Evolutionary conservation across 2,329 filamentous ascomycete genomes (phyloP).

Genomic region (Calonectria honghensis): DNA sequence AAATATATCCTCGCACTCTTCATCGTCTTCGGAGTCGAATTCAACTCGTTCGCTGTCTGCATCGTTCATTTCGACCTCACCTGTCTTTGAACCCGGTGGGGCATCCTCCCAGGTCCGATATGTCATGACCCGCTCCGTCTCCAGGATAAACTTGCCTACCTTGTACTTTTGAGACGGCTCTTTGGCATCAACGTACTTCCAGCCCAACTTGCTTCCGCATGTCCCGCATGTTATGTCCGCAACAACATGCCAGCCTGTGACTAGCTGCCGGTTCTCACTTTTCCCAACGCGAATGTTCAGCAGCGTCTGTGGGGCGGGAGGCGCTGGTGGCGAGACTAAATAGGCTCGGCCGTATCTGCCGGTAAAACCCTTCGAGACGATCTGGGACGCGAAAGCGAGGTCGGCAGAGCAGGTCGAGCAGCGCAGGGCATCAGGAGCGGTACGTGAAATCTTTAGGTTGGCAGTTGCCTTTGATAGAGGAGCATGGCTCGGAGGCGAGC

Average conservation of each 20-base stretch:
- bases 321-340: conserved; percentile 70
- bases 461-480: conserved; percentile 41
- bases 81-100: conserved; percentile 23
- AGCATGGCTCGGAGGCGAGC: conserved; percentile 50
- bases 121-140: conserved; percentile 74
- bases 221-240: conserved; percentile 76
- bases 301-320: conserved; percentile 59
- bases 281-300: conserved; percentile 74
- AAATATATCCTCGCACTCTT: conserved; percentile 81
- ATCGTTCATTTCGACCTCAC: conserved; percentile 37
- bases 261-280: conserved; percentile 73
- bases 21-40: conserved; percentile 79
- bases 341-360: conserved; percentile 79
- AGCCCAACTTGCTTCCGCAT: conserved; percentile 76
- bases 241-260: conserved; percentile 78
- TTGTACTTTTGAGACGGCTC: conserved; percentile 79
- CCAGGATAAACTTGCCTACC: conserved; percentile 80
- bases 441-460: conserved; percentile 61
- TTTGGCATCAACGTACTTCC: conserved; percentile 81
- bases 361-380: conserved; percentile 80
- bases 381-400: conserved; percentile 76
- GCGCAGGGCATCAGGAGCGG: conserved; percentile 73
- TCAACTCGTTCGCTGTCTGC: conserved; percentile 60
- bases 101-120: conserved; percentile 71
- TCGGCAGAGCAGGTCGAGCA: conserved; percentile 76